phyloP scores from a whole-genome alignment of 352 stramenopile species.

The Globisporangium heterothallicum region DNA sequence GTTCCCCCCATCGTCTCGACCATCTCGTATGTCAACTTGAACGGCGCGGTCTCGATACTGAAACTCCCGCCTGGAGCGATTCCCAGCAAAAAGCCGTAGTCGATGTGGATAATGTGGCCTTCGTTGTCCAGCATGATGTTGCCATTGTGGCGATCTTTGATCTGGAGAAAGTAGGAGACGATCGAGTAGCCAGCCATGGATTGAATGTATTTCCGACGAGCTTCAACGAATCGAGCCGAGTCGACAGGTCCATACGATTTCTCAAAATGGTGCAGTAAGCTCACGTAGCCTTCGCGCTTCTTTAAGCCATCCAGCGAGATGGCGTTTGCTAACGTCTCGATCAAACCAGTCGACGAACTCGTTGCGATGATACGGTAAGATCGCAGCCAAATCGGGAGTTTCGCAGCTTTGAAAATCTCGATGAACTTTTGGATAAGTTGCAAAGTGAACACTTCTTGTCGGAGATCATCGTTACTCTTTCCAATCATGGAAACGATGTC shows the following conservation, averaged over 20 bases:
- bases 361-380: constrained; percentile 97
- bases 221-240: constrained; percentile 86
- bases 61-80: constrained; percentile 98
- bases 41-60: constrained; percentile 98
- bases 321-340: constrained; percentile 96
- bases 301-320: constrained; percentile 98
- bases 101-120: constrained; percentile 99
- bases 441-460: constrained; percentile 98
- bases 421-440: constrained; percentile 97
- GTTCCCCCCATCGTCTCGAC: constrained; percentile 96
- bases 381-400: constrained; percentile 94
- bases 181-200: constrained; percentile 98
- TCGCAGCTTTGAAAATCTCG: constrained; percentile 94
- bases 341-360: constrained; percentile 92
- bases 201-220: constrained; percentile 95
- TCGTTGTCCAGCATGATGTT: constrained; percentile 99
- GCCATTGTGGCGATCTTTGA: constrained; percentile 99
- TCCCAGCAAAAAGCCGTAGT: constrained; percentile 99
- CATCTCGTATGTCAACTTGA: constrained; percentile 99
- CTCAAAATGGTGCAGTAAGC: constrained; percentile 93
- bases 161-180: constrained; percentile 97
- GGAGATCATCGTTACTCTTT: constrained; percentile 98
- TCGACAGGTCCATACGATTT: constrained; percentile 90
- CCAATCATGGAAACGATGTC: constrained; percentile 96
- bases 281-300: constrained; percentile 93